Conservation (phyloP, 257 asterid genomes). For the Penstemon newberryi region DNA sequence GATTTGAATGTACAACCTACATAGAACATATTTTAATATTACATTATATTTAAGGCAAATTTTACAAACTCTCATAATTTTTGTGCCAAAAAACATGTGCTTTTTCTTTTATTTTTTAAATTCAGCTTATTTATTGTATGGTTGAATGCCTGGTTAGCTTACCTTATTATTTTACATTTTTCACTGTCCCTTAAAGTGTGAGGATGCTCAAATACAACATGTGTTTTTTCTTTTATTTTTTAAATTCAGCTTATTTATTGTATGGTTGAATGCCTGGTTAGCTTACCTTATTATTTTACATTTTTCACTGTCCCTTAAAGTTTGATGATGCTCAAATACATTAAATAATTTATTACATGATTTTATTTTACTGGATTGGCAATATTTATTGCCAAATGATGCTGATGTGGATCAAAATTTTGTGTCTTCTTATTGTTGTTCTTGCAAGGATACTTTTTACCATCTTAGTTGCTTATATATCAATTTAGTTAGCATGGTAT, state of each 20-base stretch:
- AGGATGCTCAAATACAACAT: background rate
- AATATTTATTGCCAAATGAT: background rate
- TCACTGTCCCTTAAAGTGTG: too few species aligned
- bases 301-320: too few species aligned
- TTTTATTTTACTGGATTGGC: constrained; percentile 8
- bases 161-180: background rate
- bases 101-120: background rate
- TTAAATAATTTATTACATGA: background rate
- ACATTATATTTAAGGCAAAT: too few species aligned
- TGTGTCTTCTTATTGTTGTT: background rate
- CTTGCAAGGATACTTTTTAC: background rate
- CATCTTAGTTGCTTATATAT: background rate
- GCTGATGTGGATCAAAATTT: constrained; percentile 18
- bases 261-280: constrained; percentile 2
- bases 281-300: constrained; percentile 3
- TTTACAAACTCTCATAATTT: too few species aligned
- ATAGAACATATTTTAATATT: too few species aligned
- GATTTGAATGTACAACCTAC: too few species aligned
- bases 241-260: background rate
- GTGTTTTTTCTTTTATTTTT: background rate
- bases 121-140: constrained; percentile 1
- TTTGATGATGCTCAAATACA: background rate
- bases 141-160: background rate
- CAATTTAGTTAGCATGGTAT: background rate
- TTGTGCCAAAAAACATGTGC: constrained; percentile 3